Base-by-base conservation (phyloP, 2,329 filamentous ascomycete genomes). In the Aspergillus amoenus region DNA sequence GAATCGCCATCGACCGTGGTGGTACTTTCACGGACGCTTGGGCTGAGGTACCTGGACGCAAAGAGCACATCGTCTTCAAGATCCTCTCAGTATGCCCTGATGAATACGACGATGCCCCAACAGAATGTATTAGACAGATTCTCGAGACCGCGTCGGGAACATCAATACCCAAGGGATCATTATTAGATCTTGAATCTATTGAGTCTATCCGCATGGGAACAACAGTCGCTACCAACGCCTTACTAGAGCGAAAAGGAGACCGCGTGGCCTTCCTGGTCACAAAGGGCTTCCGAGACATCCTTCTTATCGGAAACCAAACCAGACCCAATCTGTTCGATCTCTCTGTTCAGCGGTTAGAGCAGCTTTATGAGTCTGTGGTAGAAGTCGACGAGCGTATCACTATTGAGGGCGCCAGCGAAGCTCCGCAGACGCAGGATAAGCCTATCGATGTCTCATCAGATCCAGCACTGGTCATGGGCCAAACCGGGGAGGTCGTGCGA, bases 261-360 rank as follows among this genome's bases (percentile, higher is more conserved):
- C 59, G 60, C 0, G 54, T 57, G 13, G 63, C 61, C 7, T 58
- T 66, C 3, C 46, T 65, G 3, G 53, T 93, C 8, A 95, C 91
- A 1, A 88, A 86, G 65, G 91, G 91, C 0, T 95, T 95, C 78
- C 86, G 84, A 62, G 91, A 96, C 71, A 92, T 90, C 62, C 78
- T 96, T 22, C 82, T 86, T 40, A 96, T 96, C 68, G 91, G 91
- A 7, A 94, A 94, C 72, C 91, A 96, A 77, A 89, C 87, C 27
- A 81, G 91, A 50, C 91, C 91, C 17, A 87, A 88, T 70, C 93
- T 96, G 61, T 96, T 96, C 66, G 91, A 94, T 69, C 78, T 96
- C 47, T 88, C 88, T 21, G 93, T 95, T 63, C 80, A 82, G 61
- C 92, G 92, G 71, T 90, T 91, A 0, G 90, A 93, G 13, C 50